These are phyloP conservation scores for Cladosporium oxysporum DNA, from an alignment of 2,329 filamentous ascomycete genomes.

Conservation along the genomic window DNA sequence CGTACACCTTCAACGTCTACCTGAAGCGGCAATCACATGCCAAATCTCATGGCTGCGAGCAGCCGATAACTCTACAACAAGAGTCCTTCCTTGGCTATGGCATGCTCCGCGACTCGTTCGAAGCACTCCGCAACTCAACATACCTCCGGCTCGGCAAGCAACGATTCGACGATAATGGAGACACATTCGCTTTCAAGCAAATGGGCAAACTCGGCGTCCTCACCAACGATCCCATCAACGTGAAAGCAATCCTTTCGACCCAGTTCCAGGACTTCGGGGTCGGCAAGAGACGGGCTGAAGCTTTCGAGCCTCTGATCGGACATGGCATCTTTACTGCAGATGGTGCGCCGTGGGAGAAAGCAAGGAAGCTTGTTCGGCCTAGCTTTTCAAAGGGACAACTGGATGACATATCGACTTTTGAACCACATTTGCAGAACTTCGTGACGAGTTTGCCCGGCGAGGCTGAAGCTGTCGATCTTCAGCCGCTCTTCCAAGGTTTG, in stretches of 20 bases:
- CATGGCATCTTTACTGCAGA: slow-evolving; percentile 67
- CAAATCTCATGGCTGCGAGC: slow-evolving; percentile 3
- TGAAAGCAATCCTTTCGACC: slow-evolving; percentile 82
- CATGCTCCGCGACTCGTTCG: slow-evolving; percentile 15
- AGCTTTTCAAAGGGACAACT: slow-evolving; percentile 86
- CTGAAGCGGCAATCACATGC: not conserved
- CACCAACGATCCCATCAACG: slow-evolving; percentile 82
- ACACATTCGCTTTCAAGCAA: slow-evolving; percentile 9
- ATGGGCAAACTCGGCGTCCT: slow-evolving; percentile 51
- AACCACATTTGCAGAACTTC: slow-evolving; percentile 74
- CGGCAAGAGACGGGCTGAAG: slow-evolving; percentile 47
- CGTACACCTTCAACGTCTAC: not conserved
- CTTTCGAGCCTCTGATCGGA: slow-evolving; percentile 31
- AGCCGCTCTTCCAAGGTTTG: slow-evolving; percentile 76
- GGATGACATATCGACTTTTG: slow-evolving; percentile 77
- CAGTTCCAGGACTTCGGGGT: slow-evolving; percentile 88
- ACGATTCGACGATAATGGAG: slow-evolving; percentile 7
- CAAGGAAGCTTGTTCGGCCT: slow-evolving; percentile 77
- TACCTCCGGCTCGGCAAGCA: slow-evolving; percentile 10
- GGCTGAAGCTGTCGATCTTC: slow-evolving; percentile 63
- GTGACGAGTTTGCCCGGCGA: slow-evolving; percentile 59
- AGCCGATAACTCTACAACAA: slow-evolving; percentile 3
- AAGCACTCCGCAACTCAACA: not conserved
- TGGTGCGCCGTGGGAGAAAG: slow-evolving; percentile 73
- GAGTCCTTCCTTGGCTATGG: slow-evolving; percentile 5